Percentiles rank a stretch among this genome's conserved stretches.
Conservation (phyloP, 2,329 filamentous ascomycete genomes). For the Claviceps sp. region DNA sequence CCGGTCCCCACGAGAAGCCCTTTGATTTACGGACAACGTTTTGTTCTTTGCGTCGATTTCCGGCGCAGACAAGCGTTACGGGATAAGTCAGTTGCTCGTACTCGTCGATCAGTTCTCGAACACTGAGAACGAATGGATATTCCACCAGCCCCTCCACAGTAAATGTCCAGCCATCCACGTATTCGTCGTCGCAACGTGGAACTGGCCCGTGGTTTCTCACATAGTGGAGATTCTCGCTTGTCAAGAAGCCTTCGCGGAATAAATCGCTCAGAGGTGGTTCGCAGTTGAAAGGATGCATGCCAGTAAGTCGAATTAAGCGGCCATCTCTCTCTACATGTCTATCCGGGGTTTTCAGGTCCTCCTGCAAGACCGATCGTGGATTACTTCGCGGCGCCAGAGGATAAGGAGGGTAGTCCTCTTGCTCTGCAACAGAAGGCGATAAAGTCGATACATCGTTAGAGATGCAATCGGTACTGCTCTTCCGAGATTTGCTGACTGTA, state of each 20-base stretch:
- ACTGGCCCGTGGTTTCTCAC: constrained; percentile 84
- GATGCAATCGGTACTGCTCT: constrained; percentile 18
- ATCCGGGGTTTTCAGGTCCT: constrained; percentile 76
- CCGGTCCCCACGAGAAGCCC: constrained; percentile 87
- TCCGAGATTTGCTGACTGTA: constrained; percentile 24
- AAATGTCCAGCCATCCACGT: constrained; percentile 69
- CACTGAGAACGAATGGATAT: constrained; percentile 55
- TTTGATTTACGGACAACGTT: constrained; percentile 84
- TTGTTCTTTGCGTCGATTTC: constrained; percentile 85
- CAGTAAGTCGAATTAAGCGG: constrained; percentile 73
- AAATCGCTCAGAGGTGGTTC: constrained; percentile 70
- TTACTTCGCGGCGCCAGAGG: constrained; percentile 55
- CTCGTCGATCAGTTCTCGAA: constrained; percentile 57
- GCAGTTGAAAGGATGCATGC: constrained; percentile 81
- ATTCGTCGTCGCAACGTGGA: constrained; percentile 57
- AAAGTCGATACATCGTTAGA: neutral
- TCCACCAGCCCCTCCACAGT: constrained; percentile 74
- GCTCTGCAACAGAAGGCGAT: neutral
- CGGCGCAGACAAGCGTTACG: constrained; percentile 80
- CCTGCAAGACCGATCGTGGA: constrained; percentile 49
- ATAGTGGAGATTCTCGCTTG: constrained; percentile 78
- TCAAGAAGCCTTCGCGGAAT: constrained; percentile 72
- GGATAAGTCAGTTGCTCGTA: constrained; percentile 78
- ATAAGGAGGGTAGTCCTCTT: constrained; percentile 22
- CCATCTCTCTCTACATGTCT: constrained; percentile 67